Evolutionary conservation across 148 eudicot species (phyloP).

Genomic region (Oxyria digyna): DNA sequence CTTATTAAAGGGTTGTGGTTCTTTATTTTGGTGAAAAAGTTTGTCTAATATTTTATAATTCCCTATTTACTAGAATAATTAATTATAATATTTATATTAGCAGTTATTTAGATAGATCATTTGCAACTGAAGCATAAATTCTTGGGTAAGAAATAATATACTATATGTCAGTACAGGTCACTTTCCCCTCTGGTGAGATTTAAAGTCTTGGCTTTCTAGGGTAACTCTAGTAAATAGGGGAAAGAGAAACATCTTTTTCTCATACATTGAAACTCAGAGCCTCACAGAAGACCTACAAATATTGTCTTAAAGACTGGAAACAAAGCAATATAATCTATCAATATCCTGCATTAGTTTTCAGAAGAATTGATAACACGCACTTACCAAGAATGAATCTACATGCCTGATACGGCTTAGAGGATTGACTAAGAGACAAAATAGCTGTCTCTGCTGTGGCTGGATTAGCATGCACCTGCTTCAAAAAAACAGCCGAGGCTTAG

Average conservation of each 20-base stretch:
- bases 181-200: neutral
- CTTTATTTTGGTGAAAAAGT: neutral
- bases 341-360: neutral
- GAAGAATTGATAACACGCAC: slow-evolving; percentile 9
- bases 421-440: slow-evolving; percentile 66
- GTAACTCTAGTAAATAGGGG: too few species aligned
- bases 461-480: slow-evolving; percentile 69
- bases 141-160: neutral
- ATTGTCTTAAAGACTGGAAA: neutral
- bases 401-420: slow-evolving; percentile 73
- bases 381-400: slow-evolving; percentile 93
- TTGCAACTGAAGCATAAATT: neutral
- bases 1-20: neutral
- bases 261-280: neutral
- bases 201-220: too few species aligned
- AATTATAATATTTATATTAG: neutral
- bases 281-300: neutral
- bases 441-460: slow-evolving; percentile 91
- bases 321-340: neutral
- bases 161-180: neutral
- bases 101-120: neutral
- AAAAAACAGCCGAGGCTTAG: neutral
- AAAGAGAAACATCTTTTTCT: neutral
- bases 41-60: neutral
- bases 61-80: neutral